Base-by-base conservation (phyloP, 176 grass and related monocot species). In the Leersia perrieri region DNA sequence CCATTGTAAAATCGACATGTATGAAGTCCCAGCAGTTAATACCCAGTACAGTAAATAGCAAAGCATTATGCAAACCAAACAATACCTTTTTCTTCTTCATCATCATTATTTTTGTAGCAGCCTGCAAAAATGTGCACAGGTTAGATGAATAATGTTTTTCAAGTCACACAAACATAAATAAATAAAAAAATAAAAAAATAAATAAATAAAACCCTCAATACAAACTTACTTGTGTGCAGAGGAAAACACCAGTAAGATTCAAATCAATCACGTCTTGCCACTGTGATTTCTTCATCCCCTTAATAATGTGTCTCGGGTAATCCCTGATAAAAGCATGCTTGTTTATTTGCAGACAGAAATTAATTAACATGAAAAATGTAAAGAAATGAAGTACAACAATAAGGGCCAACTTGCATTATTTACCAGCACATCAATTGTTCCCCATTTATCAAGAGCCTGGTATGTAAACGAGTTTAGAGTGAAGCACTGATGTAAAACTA, bases 221-320 rank as follows among this genome's bases (percentile, higher is more conserved):
- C 25, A 73, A 80, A 27, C 61, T 22, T 20, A 99, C 96, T 89
- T 99, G 93, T 55, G 96, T 99, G 68, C 96, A 99, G 32, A 99
- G 87, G 79, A 99, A 99, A 63, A 95, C 89, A 33, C 96, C 96
- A 28, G 96, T 99, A 85, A 99, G 89, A 83, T 99, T 99, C 41
- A 95, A 78, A 66, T 91, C 96, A 82, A 99, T 99, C 72, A 99
- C 96, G 77, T 99, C 96, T 86, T 95, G 93, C 96, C 96, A 99
- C 80, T 99, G 96, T 36, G 88, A 83, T 95, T 91, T 95, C 83
- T 99, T 99, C 96, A 99, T 99, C 84, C 96, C 86, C 93, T 99
- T 77, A 99, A 88, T 74, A 99, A 83, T 62, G 93, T 93, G 44
- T 99, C 96, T 39, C 96, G 74, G 60, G 96, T 99, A 84, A 95